Percentiles rank a stretch among this genome's conserved stretches.
These are phyloP conservation scores for Pleodorina starrii DNA, from an alignment of 139 green algal genomes.

Conservation along the genomic window DNA sequence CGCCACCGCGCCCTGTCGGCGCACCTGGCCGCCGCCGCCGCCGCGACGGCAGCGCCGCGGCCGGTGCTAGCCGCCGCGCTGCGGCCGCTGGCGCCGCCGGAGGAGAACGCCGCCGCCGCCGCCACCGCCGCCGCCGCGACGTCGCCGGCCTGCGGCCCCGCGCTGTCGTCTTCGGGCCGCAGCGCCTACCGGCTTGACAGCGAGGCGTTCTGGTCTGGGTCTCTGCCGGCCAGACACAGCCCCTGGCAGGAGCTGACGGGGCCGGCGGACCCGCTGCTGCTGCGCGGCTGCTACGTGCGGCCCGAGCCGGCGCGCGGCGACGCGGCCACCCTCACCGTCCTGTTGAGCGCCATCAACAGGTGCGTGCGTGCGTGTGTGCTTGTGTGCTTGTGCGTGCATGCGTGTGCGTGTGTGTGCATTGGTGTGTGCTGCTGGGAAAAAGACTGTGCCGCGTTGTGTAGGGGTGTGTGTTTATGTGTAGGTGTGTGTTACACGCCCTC, in stretches of 20 bases:
- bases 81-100: not conserved
- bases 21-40: conserved; percentile 32
- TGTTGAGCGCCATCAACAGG: conserved; percentile 56
- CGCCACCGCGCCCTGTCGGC: conserved; percentile 55
- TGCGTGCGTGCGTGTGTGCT: not conserved
- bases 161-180: not conserved
- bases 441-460: too few relatives aligned
- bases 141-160: not conserved
- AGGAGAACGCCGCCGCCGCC: not conserved
- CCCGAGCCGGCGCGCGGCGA: conserved; percentile 23
- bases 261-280: conserved; percentile 62
- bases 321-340: conserved; percentile 29
- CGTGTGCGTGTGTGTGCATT: too few relatives aligned
- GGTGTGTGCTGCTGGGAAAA: too few relatives aligned
- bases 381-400: too few relatives aligned
- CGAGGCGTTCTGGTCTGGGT: conserved; percentile 38
- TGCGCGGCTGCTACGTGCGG: conserved; percentile 39
- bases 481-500: too few relatives aligned
- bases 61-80: conserved; percentile 40
- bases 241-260: conserved; percentile 66
- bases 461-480: too few relatives aligned
- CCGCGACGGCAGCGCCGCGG: conserved; percentile 35
- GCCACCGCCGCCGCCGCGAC: not conserved
- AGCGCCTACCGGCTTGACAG: conserved; percentile 41
- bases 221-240: conserved; percentile 1